Evolutionary conservation across 139 green algal genomes (phyloP).

Genomic region (Haematococcus lacustris): DNA sequence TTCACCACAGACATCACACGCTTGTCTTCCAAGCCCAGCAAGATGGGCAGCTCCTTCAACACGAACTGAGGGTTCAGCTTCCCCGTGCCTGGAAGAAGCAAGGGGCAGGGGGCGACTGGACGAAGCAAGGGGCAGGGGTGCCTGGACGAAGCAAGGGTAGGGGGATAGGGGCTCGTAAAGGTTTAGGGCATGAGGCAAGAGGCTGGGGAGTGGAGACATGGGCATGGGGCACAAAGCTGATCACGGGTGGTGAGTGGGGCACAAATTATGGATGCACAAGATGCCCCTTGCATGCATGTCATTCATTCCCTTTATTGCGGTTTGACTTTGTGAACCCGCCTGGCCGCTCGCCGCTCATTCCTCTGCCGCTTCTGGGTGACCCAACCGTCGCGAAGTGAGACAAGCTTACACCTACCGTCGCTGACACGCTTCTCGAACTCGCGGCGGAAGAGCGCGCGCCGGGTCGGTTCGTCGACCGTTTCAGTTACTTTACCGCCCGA

Average conservation of each 20-base stretch:
- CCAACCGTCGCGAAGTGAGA: too few species aligned
- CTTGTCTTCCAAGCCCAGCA: constrained; percentile 44
- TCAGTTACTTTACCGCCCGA: constrained; percentile 58
- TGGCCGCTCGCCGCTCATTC: not conserved
- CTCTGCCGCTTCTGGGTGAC: too few species aligned
- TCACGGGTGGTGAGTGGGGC: not conserved
- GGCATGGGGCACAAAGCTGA: too few species aligned
- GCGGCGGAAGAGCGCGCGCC: constrained; percentile 68
- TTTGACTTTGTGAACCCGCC: too few species aligned
- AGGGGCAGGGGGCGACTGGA: too few species aligned
- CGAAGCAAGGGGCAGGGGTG: too few species aligned
- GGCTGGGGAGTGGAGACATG: too few species aligned
- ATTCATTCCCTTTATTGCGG: not conserved
- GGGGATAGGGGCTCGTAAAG: too few species aligned
- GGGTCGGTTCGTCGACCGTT: constrained; percentile 59
- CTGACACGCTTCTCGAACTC: constrained; percentile 60
- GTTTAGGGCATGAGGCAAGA: too few species aligned
- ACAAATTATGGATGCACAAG: not conserved
- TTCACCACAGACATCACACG: constrained; percentile 53
- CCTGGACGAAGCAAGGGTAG: too few species aligned
- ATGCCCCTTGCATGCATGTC: not conserved
- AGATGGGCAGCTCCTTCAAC: constrained; percentile 59
- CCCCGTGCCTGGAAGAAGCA: constrained; percentile 45
- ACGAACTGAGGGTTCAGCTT: constrained; percentile 63
- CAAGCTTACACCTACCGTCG: too few species aligned